Evolutionary conservation across 2,329 filamentous ascomycete genomes (phyloP), one percentile per base, ranked within the genome.

Genomic region (Orbilia oligospora): DNA sequence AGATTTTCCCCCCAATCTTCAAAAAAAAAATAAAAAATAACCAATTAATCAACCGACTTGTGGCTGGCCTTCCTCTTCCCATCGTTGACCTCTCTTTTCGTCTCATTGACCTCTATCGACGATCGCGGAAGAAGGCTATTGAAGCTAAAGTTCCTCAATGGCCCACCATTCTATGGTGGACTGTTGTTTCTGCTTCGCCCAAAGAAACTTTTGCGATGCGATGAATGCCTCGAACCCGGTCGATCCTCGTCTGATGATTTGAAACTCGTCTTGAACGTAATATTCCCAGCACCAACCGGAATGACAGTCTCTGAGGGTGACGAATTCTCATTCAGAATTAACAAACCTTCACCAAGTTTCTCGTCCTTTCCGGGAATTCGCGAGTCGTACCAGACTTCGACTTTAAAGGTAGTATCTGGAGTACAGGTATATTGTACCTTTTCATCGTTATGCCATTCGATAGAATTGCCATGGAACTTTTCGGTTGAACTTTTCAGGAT

Each of bases 401-500:
- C 84, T 83, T 93, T 92, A 88, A 97, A 98, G 83, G 93, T 91
- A 22, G 92, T 88, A 81, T 97, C 95, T 1, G 95, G 91, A 0
- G 91, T 89, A 85, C 94, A 97, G 16, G 36, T 36, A 24, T 72
- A 44, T 10, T 88, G 87, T 22, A 92, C 88, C 82, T 91, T 94
- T 87, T 96, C 95, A 0, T 89, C 90, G 84, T 97, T 93, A 80
- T 93, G 91, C 84, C 90, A 97, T 18, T 86, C 87, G 79, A 93
- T 89, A 2, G 87, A 85, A 0, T 92, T 93, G 0, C 86, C 86
- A 2, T 89, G 86, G 0, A 91, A 88, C 84, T 97, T 97, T 86
- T 92, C 89, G 80, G 96, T 92, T 84, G 97, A 97, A 22, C 94
- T 97, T 87, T 98, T 97, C 86, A 94, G 91, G 55, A 99, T 87